Conservation (phyloP, 768 basidiomycete genomes). For the Suillus paluster region DNA sequence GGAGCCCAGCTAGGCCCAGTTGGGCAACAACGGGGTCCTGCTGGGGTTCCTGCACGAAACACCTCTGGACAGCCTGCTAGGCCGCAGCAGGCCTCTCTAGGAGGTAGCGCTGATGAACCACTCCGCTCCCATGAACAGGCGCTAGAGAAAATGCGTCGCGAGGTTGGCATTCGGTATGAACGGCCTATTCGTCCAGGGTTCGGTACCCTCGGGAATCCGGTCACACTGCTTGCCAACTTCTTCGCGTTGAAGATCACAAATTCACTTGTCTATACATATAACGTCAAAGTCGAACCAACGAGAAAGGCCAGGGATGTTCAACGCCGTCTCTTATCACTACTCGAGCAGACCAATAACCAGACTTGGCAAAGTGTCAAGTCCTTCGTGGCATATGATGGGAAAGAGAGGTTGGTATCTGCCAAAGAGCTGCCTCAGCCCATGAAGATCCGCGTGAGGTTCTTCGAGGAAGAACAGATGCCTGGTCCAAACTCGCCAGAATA, state of each 20-base stretch:
- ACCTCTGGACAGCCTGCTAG: neutral
- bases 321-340: conserved; percentile 41
- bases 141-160: neutral
- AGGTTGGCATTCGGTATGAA: conserved; percentile 24
- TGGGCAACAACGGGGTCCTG: neutral
- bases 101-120: neutral
- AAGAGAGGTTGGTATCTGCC: conserved; percentile 39
- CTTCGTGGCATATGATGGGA: conserved; percentile 39
- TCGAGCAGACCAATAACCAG: conserved; percentile 29
- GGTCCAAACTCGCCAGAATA: conserved; percentile 27
- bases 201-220: conserved; percentile 37
- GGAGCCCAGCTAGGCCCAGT: neutral
- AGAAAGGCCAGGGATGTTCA: conserved; percentile 36
- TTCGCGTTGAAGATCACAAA: conserved; percentile 44
- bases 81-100: neutral
- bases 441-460: conserved; percentile 25
- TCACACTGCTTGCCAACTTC: conserved; percentile 49
- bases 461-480: conserved; percentile 39
- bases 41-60: neutral
- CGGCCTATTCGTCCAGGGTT: conserved; percentile 44
- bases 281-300: conserved; percentile 34
- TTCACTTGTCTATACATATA: conserved; percentile 44
- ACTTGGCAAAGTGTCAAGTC: conserved; percentile 37
- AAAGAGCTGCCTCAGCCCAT: conserved; percentile 34
- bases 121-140: neutral